phyloP scores from a whole-genome alignment of 306 rosid species.

The Abrus precatorius region DNA sequence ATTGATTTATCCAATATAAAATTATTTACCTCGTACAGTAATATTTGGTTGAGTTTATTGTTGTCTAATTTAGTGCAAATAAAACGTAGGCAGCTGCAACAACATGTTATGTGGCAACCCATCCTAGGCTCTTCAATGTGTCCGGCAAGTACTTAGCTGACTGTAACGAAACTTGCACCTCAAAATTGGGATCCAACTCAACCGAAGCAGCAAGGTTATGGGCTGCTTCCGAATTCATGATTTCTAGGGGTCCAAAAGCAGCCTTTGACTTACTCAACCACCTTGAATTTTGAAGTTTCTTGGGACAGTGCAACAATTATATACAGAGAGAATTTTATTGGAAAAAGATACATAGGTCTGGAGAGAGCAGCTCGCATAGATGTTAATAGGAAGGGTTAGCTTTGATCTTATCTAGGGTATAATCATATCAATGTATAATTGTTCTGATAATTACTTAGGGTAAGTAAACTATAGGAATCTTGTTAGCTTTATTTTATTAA shows the following conservation, averaged over 20 bases:
- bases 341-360: background rate
- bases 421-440: constrained; percentile 17
- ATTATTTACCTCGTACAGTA: background rate
- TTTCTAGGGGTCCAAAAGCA: constrained; percentile 57
- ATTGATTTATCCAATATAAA: background rate
- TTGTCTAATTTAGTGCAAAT: background rate
- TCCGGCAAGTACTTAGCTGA: constrained; percentile 87
- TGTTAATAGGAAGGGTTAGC: constrained; percentile 30
- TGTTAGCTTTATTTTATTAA: constrained; percentile 27
- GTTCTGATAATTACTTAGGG: constrained; percentile 36
- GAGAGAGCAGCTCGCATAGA: constrained; percentile 34
- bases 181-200: constrained; percentile 68
- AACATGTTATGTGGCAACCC: constrained; percentile 90
- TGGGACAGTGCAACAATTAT: background rate
- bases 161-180: constrained; percentile 81
- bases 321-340: constrained; percentile 9
- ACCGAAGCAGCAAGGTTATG: constrained; percentile 72
- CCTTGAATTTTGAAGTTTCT: constrained; percentile 42
- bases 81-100: constrained; percentile 86
- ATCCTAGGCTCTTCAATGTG: constrained; percentile 61
- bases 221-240: constrained; percentile 75
- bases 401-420: constrained; percentile 29
- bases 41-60: background rate
- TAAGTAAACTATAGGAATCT: constrained; percentile 26
- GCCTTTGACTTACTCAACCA: constrained; percentile 48